These are phyloP conservation scores for Phylloporus sp. DNA, from an alignment of 768 basidiomycete species.

Conservation along the genomic window DNA sequence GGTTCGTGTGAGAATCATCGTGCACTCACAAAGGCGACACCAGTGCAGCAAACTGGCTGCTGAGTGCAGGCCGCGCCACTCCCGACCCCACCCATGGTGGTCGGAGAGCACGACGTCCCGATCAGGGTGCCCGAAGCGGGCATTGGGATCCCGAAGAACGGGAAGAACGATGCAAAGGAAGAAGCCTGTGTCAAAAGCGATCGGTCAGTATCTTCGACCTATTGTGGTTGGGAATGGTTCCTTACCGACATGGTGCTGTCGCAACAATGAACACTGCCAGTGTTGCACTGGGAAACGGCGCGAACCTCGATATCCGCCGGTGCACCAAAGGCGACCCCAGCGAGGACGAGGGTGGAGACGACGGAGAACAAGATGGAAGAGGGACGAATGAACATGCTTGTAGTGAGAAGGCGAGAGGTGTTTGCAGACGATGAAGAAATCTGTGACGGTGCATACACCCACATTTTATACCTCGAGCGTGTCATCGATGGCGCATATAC, in stretches of 20 bases:
- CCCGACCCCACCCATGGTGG: neutral
- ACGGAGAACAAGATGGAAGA: neutral
- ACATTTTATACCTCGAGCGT: neutral
- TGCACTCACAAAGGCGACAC: neutral
- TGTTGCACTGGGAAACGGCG: slow-evolving; percentile 31
- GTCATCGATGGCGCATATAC: neutral
- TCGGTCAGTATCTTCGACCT: neutral
- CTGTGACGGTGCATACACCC: too few relatives aligned
- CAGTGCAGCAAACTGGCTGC: slow-evolving; percentile 4
- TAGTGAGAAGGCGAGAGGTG: neutral
- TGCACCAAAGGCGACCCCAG: neutral
- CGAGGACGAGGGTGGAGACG: too few relatives aligned
- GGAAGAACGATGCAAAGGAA: neutral
- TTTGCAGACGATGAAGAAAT: neutral
- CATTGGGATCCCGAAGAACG: neutral
- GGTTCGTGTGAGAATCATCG: neutral
- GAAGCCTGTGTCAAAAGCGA: neutral
- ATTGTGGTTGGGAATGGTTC: neutral
- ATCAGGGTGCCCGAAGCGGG: neutral
- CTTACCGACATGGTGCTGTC: neutral
- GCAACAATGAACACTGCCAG: slow-evolving; percentile 31
- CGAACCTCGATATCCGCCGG: neutral
- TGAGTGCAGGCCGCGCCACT: neutral
- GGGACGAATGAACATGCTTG: neutral
- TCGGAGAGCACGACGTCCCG: neutral